Evolutionary conservation across 306 rosid genomes (phyloP).

Genomic region (Inga laurina): DNA sequence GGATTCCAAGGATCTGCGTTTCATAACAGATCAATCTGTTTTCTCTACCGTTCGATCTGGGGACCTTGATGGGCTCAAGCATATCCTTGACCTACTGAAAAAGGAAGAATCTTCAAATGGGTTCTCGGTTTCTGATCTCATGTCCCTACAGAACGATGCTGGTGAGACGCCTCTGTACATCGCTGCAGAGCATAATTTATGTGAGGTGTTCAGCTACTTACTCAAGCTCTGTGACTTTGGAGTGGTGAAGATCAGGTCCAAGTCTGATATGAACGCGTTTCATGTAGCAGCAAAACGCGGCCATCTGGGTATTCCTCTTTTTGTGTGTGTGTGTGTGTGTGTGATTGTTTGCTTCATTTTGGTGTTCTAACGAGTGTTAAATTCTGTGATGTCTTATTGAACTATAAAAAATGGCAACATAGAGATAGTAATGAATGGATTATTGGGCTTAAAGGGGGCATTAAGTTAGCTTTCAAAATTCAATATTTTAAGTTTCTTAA

Average conservation of each 20-base stretch:
- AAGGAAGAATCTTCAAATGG: slow-evolving; percentile 52
- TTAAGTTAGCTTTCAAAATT: not conserved
- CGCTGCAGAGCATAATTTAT: slow-evolving; percentile 67
- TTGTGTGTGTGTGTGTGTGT: not conserved
- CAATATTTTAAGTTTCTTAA: not conserved
- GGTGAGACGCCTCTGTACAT: slow-evolving; percentile 78
- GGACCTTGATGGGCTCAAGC: slow-evolving; percentile 57
- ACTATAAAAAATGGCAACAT: not conserved
- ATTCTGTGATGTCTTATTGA: not conserved
- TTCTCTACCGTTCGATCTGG: slow-evolving; percentile 84
- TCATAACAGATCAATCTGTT: slow-evolving; percentile 70
- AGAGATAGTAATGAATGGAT: not conserved
- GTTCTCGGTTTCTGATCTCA: slow-evolving; percentile 56
- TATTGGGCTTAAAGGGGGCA: not conserved
- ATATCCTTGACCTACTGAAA: slow-evolving; percentile 49
- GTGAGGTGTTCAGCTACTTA: slow-evolving; percentile 64
- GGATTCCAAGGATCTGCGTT: slow-evolving; percentile 73
- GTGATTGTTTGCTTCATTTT: not conserved
- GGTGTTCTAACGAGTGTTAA: not conserved
- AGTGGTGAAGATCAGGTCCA: slow-evolving; percentile 75
- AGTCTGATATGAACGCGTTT: slow-evolving; percentile 80
- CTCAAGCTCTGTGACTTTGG: slow-evolving; percentile 52
- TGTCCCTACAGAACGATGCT: slow-evolving; percentile 80
- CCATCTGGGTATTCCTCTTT: slow-evolving; percentile 59
- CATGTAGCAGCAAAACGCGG: slow-evolving; percentile 91